Evolutionary conservation across 2,329 filamentous ascomycete genomes (phyloP), one percentile per base, ranked within the genome.

Genomic region (Neonectria faginata): DNA sequence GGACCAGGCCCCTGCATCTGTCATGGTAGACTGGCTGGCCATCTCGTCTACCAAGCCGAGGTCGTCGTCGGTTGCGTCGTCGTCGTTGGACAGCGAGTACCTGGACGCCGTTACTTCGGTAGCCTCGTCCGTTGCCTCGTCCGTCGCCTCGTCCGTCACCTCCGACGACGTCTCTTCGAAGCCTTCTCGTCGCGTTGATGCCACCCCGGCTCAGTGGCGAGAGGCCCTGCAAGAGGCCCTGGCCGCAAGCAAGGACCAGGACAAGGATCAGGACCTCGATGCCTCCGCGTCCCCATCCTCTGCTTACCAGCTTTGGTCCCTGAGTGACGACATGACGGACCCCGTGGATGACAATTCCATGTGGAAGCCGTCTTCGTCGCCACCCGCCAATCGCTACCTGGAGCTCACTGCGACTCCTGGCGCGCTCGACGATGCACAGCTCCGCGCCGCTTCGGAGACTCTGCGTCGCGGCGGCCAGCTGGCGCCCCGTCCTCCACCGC

Each of bases 221-320:
- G 71, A 73, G 18, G 83, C 83, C 4, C 76, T 85, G 42, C 62
- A 67, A 6, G 71, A 73, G 45, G 73, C 73, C 36, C 69, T 72
- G 39, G 39, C 39, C 9, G 7, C 66, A 29, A 57, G 56, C 57
- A 64, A 67, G 67, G 66, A 53, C 12, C 39, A 25, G 53, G 25
- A 57, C 58, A 44, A 45, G 61, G 61, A 64, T 33, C 55, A 56
- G 44, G 56, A 25, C 18, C 56, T 60, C 42, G 56, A 67, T 27
- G 62, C 59, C 18, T 33, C 54, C 10, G 67, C 64, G n/a, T 66
- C 64, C 16, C 53, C 59, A 33, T 65, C 63, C 9, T 59, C 64
- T 57, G 62, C 65, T 61, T 72, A 73, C 53, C 71, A 73, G 53
- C 71, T 73, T 22, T 73, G 71, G 71, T 73, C 70, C 22, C 73